These are phyloP conservation scores for Trichocladium uniseriatum DNA, from an alignment of 495 filamentous ascomycete genomes.

Conservation along the genomic window DNA sequence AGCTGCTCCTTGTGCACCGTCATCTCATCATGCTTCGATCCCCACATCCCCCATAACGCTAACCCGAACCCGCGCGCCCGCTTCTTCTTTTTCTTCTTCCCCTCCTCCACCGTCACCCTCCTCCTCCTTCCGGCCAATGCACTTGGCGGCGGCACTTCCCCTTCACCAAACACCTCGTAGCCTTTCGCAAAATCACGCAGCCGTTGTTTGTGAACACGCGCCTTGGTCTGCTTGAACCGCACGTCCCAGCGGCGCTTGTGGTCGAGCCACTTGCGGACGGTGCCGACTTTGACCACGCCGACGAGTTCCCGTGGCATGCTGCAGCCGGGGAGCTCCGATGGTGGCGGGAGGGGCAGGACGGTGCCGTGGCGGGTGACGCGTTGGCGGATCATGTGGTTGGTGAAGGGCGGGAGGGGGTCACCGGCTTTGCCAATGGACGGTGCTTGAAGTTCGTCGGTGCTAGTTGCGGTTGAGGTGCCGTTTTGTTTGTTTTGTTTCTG, in stretches of 20 bases:
- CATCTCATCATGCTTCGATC: conserved; percentile 74
- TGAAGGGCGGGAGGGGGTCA: conserved; percentile 69
- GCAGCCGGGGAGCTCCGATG: conserved; percentile 52
- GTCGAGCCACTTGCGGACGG: conserved; percentile 74
- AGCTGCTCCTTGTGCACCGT: conserved; percentile 23
- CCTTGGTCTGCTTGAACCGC: conserved; percentile 56
- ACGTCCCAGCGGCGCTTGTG: conserved; percentile 61
- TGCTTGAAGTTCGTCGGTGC: not conserved
- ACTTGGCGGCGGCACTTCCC: conserved; percentile 72
- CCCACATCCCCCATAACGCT: conserved; percentile 75
- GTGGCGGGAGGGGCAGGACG: conserved; percentile 55
- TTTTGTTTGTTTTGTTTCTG: not conserved
- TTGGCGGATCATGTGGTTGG: conserved; percentile 83
- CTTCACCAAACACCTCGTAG: conserved; percentile 56
- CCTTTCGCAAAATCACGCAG: conserved; percentile 58
- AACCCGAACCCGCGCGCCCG: conserved; percentile 63
- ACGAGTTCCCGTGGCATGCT: conserved; percentile 52
- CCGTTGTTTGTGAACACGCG: conserved; percentile 57
- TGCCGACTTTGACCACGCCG: conserved; percentile 68
- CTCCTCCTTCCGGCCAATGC: conserved; percentile 63
- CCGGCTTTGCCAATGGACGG: conserved; percentile 60
- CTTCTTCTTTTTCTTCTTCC: conserved; percentile 26
- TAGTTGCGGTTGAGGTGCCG: conserved; percentile 2
- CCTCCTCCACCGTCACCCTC: conserved; percentile 31
- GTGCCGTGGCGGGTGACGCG: conserved; percentile 67